These are phyloP conservation scores for Dendrobium officinale DNA, from an alignment of 106 monocot species.

Conservation along the genomic window DNA sequence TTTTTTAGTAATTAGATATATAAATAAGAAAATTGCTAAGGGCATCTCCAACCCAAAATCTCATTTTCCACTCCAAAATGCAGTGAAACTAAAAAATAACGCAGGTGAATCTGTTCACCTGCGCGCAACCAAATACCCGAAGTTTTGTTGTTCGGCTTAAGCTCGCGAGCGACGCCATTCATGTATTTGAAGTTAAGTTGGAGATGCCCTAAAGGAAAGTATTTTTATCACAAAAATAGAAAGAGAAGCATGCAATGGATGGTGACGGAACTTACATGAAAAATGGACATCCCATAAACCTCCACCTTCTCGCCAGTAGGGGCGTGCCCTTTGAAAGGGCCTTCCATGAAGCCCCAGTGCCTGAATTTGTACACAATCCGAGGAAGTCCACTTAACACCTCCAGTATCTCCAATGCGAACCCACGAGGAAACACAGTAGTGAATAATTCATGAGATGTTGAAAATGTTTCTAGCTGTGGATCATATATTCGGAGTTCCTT, in stretches of 20 bases:
- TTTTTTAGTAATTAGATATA: too few species aligned
- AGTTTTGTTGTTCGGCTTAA: too few species aligned
- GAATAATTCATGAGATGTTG: slow-evolving; percentile 13
- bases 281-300: slow-evolving; percentile 22
- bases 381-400: slow-evolving; percentile 31
- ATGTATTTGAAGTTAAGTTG: too few species aligned
- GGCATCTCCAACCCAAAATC: too few species aligned
- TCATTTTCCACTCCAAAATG: too few species aligned
- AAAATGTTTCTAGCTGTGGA: slow-evolving; percentile 16
- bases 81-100: too few species aligned
- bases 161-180: too few species aligned
- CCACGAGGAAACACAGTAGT: slow-evolving; percentile 22
- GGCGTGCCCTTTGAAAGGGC: slow-evolving; percentile 32
- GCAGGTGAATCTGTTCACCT: too few species aligned
- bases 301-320: slow-evolving; percentile 22
- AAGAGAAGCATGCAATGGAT: too few species aligned
- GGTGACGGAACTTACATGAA: slow-evolving; percentile 6
- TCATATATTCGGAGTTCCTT: slow-evolving; percentile 20
- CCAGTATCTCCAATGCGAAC: slow-evolving; percentile 30
- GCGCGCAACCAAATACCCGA: too few species aligned
- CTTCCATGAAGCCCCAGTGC: slow-evolving; percentile 46
- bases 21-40: too few species aligned
- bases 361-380: slow-evolving; percentile 39
- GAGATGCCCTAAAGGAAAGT: neutral
- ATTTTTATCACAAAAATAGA: neutral